These are phyloP conservation scores for Boletus insuetus DNA, from an alignment of 768 basidiomycete species.

Conservation along the genomic window DNA sequence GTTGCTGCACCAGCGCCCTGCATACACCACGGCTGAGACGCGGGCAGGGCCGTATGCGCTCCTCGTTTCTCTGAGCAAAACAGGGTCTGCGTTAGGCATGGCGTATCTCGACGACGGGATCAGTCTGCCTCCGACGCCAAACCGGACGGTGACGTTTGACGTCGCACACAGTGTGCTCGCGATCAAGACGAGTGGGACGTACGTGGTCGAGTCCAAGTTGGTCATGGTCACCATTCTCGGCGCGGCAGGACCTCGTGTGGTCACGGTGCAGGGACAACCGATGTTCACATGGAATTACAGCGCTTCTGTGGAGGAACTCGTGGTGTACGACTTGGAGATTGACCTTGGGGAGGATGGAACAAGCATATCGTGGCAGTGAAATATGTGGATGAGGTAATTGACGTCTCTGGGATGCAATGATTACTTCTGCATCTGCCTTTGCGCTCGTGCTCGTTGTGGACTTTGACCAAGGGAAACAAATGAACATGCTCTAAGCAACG, in stretches of 20 bases:
- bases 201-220: slow-evolving; percentile 42
- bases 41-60: slow-evolving; percentile 56
- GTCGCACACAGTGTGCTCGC: slow-evolving; percentile 35
- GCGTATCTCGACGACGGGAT: slow-evolving; percentile 68
- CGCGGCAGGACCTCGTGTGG: slow-evolving; percentile 36
- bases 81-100: slow-evolving; percentile 52
- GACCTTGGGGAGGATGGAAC: slow-evolving; percentile 39
- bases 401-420: too few species aligned
- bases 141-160: slow-evolving; percentile 45
- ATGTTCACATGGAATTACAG: slow-evolving; percentile 39
- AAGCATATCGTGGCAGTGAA: slow-evolving; percentile 33
- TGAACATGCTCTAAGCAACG: too few species aligned
- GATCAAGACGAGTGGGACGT: slow-evolving; percentile 32
- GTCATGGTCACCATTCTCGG: slow-evolving; percentile 56
- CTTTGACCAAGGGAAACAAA: too few species aligned
- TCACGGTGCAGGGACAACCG: slow-evolving; percentile 38
- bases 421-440: too few species aligned
- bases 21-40: slow-evolving; percentile 65
- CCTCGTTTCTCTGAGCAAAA: slow-evolving; percentile 49
- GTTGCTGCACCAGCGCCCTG: slow-evolving; percentile 57
- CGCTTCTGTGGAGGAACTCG: slow-evolving; percentile 38
- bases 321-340: slow-evolving; percentile 35
- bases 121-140: slow-evolving; percentile 47
- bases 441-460: too few species aligned
- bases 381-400: neutral